Conservation (phyloP, 371 early-diverging fungal species). For the Parasitella parasitica region DNA sequence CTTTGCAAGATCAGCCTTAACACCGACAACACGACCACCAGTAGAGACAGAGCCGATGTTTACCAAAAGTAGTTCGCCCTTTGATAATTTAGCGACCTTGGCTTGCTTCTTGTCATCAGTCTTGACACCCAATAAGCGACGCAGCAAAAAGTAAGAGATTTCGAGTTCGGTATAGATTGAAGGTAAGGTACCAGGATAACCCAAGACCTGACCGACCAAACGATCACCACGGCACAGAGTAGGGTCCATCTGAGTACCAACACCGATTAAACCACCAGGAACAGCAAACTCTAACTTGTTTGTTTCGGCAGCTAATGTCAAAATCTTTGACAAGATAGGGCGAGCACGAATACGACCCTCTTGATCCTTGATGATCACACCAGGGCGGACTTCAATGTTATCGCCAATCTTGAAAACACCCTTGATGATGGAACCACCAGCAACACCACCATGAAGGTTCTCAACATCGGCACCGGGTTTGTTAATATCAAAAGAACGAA, state of each 20-base stretch:
- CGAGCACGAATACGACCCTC: conserved; percentile 88
- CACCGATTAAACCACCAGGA: conserved; percentile 99
- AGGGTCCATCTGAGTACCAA: conserved; percentile 99
- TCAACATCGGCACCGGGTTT: conserved; percentile 98
- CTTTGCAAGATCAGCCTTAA: conserved; percentile 93
- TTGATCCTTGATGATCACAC: conserved; percentile 92
- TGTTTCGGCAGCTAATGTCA: conserved; percentile 92
- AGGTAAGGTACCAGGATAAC: conserved; percentile 95
- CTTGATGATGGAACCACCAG: conserved; percentile 98
- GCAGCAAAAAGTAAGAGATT: conserved; percentile 97
- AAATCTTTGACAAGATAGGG: conserved; percentile 94
- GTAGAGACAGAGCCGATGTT: conserved; percentile 99
- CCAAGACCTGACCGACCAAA: conserved; percentile 99
- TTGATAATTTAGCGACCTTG: conserved; percentile 90
- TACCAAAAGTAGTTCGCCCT: conserved; percentile 96
- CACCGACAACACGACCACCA: conserved; percentile 93
- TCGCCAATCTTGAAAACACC: conserved; percentile 98
- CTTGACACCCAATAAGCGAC: conserved; percentile 95
- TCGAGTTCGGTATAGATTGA: conserved; percentile 95
- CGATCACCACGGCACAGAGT: conserved; percentile 98
- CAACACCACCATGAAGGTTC: conserved; percentile 99
- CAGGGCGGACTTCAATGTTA: conserved; percentile 99
- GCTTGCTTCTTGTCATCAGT: conserved; percentile 97
- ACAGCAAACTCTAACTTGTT: conserved; percentile 97
- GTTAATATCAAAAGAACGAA: conserved; percentile 99